Conservation (phyloP, 345 rosid genomes). For the Arabidopsis thaliana region DNA sequence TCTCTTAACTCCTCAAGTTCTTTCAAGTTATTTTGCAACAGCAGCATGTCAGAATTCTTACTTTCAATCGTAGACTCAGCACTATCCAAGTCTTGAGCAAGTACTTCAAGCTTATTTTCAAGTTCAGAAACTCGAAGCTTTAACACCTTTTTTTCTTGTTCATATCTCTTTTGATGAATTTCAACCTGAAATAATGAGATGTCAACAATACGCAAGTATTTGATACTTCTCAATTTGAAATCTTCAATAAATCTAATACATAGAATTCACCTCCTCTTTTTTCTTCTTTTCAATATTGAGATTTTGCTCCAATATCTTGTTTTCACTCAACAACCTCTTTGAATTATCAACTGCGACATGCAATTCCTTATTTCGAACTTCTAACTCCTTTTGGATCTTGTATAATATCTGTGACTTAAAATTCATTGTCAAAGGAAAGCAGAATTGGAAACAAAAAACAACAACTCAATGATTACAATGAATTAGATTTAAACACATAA, state of each 20-base stretch:
- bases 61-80: constrained; percentile 60
- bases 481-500: constrained; percentile 11
- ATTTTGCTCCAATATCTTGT: constrained; percentile 63
- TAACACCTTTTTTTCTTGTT: constrained; percentile 67
- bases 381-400: constrained; percentile 74
- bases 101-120: constrained; percentile 65
- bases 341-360: constrained; percentile 57
- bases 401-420: constrained; percentile 50
- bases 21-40: constrained; percentile 70
- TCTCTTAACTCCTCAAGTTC: constrained; percentile 92
- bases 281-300: constrained; percentile 63
- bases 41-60: constrained; percentile 58
- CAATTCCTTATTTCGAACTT: constrained; percentile 61
- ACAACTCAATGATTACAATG: background rate
- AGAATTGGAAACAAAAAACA: constrained; percentile 1
- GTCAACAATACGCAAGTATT: constrained; percentile 23
- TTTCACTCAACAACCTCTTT: constrained; percentile 62
- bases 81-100: constrained; percentile 56
- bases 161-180: constrained; percentile 57
- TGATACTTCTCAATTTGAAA: constrained; percentile 22
- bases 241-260: constrained; percentile 1
- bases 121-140: constrained; percentile 69
- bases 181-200: constrained; percentile 54
- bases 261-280: constrained; percentile 68
- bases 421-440: constrained; percentile 26